Base-by-base conservation (phyloP, 2,329 filamentous ascomycete genomes). In the Diaporthe vaccinii region DNA sequence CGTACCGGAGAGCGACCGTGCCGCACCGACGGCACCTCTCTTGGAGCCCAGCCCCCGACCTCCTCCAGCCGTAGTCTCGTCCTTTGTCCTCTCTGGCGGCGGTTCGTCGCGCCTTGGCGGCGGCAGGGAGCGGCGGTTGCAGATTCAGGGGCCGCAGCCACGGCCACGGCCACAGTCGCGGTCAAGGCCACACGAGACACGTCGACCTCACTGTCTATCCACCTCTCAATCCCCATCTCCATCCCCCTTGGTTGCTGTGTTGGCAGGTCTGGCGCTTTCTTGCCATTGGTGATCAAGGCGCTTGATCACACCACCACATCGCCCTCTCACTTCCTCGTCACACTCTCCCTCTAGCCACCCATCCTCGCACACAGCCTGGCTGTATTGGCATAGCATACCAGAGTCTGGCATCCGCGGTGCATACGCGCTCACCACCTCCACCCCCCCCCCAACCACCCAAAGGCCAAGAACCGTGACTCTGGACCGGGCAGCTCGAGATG, bases 401-500 rank as follows among this genome's bases (percentile, higher is more conserved):
- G 20, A 49, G 9, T 20, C 25, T 6, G 25, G 15, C 25, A 17
- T 20, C 53, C 25, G 25, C 20, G 31, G 6, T n/a, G 8, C 53
- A 17, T 25, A 12, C 51, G n/a, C 51, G 17, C 6, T 20, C 15
- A 31, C 9, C 3, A 15, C 53, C 7, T 15, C 28, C n/a, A n/a
- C 51, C 12, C 10, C 25, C 14, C 62, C 15, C 53, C 28, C 34
- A 34, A 25, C 12, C 10, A 15, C 14, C 62, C 34, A n/a, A 34
- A 39, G 36, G 10, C 36, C 36, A 39, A 34, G 22, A n/a, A 25
- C 58, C n/a, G 34, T 51, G 15, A n/a, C 20, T 36, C 44, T 17
- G 46, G 31, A 28, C 17, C 20, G 51, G 15, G 70, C 39, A 41
- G 20, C 20, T 51, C 34, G 28, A 25, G n/a, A 77, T 77, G 76